Base-by-base conservation (phyloP, 352 stramenopile species). In the Pythium sukuiense region DNA sequence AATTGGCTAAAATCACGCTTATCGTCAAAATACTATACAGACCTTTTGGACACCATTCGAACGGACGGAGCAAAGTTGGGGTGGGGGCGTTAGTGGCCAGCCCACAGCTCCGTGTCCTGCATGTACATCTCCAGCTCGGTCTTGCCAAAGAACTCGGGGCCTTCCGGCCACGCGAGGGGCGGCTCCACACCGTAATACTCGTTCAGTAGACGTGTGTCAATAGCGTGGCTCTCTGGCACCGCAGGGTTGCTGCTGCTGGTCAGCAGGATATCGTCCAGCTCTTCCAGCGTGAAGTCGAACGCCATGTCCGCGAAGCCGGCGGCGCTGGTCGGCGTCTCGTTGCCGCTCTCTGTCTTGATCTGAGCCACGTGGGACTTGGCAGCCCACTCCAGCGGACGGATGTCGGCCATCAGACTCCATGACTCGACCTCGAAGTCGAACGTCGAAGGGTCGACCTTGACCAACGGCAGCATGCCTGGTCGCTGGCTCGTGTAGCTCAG, bases 401-500 rank as follows among this genome's bases (percentile, higher is more conserved):
- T 57, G 48, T 71, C 63, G 6, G 63, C 45, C 58, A 70, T 67
- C 7, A 71, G 52, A 29, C 48, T 63, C 68, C 68, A 74, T 6
- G 68, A 65, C 53, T 70, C 68, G 33, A 74, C 62, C 14, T 71
- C 62, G 30, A 74, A 71, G 62, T 74, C 63, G 46, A 74, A 73
- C 27, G 67, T 49, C 18, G 59, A 35, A 2, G 54, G 39, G 2
- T 73, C 67, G 9, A 66, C 37, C 52, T 73, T 67, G 55, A 61
- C 61, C 3, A 66, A 24, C 11, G 67, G 55, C 1, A 67, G 53
- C 39, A 35, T 26, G 2, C 27, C 29, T 4, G 59, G 59, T 11
- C 55, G 57, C 16, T 62, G 26, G 13, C 27, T 48, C 32, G 16
- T 5, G 50, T 11, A 48, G 8, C 29, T 62, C 48, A 14, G 11